Percentiles rank a stretch among this genome's conserved stretches.
phyloP scores from a whole-genome alignment of 768 basidiomycete species.

The Mycena latifolia region DNA sequence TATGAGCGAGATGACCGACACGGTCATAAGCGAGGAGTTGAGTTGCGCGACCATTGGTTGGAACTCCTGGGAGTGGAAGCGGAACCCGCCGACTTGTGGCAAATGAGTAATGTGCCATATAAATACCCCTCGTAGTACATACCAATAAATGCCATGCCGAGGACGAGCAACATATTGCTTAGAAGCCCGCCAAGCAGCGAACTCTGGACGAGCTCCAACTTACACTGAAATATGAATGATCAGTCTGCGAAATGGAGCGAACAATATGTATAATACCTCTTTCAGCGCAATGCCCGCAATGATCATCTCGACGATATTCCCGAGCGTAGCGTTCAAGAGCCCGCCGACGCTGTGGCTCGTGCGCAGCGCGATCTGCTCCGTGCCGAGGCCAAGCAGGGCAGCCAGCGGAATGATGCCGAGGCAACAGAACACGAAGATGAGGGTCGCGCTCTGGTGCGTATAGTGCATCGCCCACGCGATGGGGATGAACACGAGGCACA shows the following conservation, averaged over 20 bases:
- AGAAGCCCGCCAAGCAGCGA: constrained; percentile 49
- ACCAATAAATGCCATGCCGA: constrained; percentile 81
- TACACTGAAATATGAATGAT: background rate
- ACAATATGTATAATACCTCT: background rate
- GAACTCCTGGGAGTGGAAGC: constrained; percentile 65
- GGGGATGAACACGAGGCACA: background rate
- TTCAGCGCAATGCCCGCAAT: background rate
- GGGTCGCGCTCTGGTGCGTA: background rate
- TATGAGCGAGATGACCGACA: constrained; percentile 77
- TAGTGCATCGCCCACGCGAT: background rate
- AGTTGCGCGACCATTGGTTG: constrained; percentile 71
- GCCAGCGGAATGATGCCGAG: background rate
- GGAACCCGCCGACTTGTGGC: constrained; percentile 55
- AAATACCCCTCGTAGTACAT: too few relatives aligned
- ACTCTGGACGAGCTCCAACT: background rate
- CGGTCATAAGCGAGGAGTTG: constrained; percentile 75
- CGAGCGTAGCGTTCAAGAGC: background rate
- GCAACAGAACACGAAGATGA: background rate
- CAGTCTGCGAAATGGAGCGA: background rate
- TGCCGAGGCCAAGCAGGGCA: background rate
- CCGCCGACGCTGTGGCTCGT: background rate
- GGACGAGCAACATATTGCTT: constrained; percentile 84
- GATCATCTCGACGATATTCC: background rate
- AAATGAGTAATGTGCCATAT: background rate
- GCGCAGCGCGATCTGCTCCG: background rate